Base-by-base conservation (phyloP, 176 grass and related monocot genomes). In the Zea luxurians region DNA sequence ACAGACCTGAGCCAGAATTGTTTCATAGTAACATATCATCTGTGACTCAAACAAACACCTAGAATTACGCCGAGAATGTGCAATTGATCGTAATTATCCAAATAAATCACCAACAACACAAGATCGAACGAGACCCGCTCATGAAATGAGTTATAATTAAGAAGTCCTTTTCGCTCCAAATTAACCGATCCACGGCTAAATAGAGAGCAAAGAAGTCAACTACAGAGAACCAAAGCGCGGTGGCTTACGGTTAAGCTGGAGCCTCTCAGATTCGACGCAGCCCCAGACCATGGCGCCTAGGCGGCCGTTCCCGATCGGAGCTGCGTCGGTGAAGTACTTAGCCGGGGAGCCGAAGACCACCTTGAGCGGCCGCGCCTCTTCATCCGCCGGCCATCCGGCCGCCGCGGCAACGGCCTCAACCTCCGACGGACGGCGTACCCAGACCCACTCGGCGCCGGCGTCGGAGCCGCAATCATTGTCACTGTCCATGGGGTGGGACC, bases 261-360 rank as follows among this genome's bases (percentile, higher is more conserved):
- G 85, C 68, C 66, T 94, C 80, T 97, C 94, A 45, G 82, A 82
- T 46, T 34, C 57, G 77, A 97, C 91, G 69, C 87, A 89, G 61
- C 94, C 94, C 94, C 94, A 97, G n/a, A 97, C 69, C 89, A 93
- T 80, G 65, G 80, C 91, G 4, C 94, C 94, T 10, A 97, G 91
- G 61, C 83, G 37, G 44, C 94, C 94, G 42, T 94, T 97, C 20
- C 94, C 94, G 73, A 97, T 84, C 8, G 94, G 94, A 16, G 77
- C 64, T 35, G 94, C 89, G 64, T 97, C 94, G 0, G 94, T 97
- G 87, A 92, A 97, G 69, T 90, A 37, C 72, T 55, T 61, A 3
- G 94, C 89, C 2, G 91, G 94, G 21, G 80, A 54, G 42, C 64
- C 64, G 74, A 97, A 97, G 61, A 75, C 87, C 66, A 94, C 88